Evolutionary conservation across 176 grass and related monocot genomes (phyloP).

Genomic region (Tillandsia fasciculata): DNA sequence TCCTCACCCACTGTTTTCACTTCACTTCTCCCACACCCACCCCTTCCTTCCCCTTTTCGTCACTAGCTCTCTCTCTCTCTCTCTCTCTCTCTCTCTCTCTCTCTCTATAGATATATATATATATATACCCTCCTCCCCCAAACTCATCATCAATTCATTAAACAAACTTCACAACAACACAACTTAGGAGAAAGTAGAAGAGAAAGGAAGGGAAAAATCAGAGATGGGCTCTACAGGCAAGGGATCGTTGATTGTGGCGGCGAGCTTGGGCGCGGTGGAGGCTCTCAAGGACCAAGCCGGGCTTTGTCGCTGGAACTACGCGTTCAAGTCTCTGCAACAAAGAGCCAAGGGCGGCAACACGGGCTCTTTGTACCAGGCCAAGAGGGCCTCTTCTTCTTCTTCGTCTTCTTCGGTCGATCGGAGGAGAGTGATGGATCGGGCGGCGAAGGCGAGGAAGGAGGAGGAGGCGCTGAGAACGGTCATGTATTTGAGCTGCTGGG

Average conservation of each 20-base stretch:
- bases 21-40: neutral
- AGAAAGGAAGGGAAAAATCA: too few relatives aligned
- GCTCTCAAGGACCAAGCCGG: constrained; percentile 51
- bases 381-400: neutral
- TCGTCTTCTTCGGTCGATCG: constrained; percentile 1
- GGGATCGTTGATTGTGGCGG: constrained; percentile 32
- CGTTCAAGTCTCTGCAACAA: constrained; percentile 29
- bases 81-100: too few relatives aligned
- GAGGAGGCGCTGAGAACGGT: constrained; percentile 53
- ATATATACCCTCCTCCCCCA: neutral
- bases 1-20: neutral
- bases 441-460: constrained; percentile 17
- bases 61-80: neutral
- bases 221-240: constrained; percentile 1
- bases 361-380: neutral
- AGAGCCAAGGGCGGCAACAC: neutral
- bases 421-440: constrained; percentile 12
- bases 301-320: constrained; percentile 44
- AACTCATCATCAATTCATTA: neutral
- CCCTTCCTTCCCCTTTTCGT: neutral
- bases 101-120: neutral
- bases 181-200: too few relatives aligned
- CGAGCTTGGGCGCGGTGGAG: constrained; percentile 30
- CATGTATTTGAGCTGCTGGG: constrained; percentile 58
- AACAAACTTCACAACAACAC: neutral